phyloP scores from a whole-genome alignment of 208 protist genomes.

The Crithidia acanthocephali region DNA sequence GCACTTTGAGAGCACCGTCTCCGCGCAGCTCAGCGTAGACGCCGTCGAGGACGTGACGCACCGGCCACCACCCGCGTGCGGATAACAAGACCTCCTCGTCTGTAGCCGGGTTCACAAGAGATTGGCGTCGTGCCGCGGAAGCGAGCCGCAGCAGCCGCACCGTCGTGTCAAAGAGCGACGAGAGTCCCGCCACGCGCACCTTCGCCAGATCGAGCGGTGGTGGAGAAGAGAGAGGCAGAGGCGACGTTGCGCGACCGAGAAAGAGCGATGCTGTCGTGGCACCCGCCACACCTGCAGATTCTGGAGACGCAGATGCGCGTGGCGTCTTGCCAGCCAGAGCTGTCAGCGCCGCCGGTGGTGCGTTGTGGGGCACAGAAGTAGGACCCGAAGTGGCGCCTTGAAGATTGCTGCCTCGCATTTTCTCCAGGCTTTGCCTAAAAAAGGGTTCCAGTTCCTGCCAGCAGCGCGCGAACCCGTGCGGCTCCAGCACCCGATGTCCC shows the following conservation, averaged over 20 bases:
- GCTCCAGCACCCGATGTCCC: conserved; percentile 13
- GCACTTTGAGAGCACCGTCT: conserved; percentile 10
- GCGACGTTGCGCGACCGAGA: background rate
- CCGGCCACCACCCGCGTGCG: conserved; percentile 23
- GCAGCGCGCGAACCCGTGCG: conserved; percentile 21
- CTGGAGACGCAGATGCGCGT: no score
- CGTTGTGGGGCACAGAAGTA: background rate
- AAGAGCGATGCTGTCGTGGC: background rate
- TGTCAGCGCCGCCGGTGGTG: background rate
- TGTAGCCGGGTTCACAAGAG: no score
- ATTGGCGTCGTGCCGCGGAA: background rate
- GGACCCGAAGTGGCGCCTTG: background rate
- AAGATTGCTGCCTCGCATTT: background rate
- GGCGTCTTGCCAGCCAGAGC: no score
- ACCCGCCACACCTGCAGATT: no score
- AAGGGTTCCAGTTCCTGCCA: conserved; percentile 23
- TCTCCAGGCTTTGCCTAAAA: conserved; percentile 8
- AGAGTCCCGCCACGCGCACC: conserved; percentile 6
- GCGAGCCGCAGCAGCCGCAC: conserved; percentile 11
- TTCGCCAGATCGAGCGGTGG: conserved; percentile 13
- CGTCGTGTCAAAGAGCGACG: conserved; percentile 18
- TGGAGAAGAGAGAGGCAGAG: background rate
- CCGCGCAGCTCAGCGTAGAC: background rate
- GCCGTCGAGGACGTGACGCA: conserved; percentile 12
- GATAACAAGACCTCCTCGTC: background rate